Evolutionary conservation across 2,329 filamentous ascomycete genomes (phyloP).

Genomic region (Penicillium sp.): DNA sequence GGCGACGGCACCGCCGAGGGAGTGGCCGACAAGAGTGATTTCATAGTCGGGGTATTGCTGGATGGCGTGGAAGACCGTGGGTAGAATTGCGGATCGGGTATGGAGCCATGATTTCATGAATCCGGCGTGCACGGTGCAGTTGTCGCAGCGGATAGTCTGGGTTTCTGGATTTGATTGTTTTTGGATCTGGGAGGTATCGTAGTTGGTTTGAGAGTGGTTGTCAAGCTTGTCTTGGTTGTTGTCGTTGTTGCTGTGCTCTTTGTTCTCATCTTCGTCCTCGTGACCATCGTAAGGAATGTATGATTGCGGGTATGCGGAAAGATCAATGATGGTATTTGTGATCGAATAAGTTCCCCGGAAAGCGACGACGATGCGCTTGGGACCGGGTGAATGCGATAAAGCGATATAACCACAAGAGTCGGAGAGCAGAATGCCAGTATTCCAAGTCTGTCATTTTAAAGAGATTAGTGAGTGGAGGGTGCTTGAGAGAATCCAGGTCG

Average conservation of each 20-base stretch:
- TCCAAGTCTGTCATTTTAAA: slow-evolving; percentile 59
- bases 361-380: slow-evolving; percentile 68
- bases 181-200: slow-evolving; percentile 10
- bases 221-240: no score
- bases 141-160: slow-evolving; percentile 56
- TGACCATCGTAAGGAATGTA: slow-evolving; percentile 78
- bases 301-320: slow-evolving; percentile 81
- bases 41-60: slow-evolving; percentile 62
- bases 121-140: slow-evolving; percentile 89
- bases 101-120: slow-evolving; percentile 81
- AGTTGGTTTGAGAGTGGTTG: slow-evolving; percentile 12
- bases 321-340: slow-evolving; percentile 81
- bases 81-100: slow-evolving; percentile 63
- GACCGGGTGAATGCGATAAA: slow-evolving; percentile 62
- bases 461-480: no score
- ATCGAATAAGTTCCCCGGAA: slow-evolving; percentile 95
- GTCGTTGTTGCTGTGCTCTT: not conserved
- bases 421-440: slow-evolving; percentile 76
- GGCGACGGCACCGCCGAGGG: slow-evolving; percentile 85
- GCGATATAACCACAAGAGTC: slow-evolving; percentile 94
- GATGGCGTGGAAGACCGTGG: slow-evolving; percentile 56
- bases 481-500: not conserved
- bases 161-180: no score
- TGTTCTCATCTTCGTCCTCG: slow-evolving; percentile 23
- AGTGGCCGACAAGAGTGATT: slow-evolving; percentile 80